Conservation (phyloP, 768 basidiomycete genomes). For the Suillus ampliporus region DNA sequence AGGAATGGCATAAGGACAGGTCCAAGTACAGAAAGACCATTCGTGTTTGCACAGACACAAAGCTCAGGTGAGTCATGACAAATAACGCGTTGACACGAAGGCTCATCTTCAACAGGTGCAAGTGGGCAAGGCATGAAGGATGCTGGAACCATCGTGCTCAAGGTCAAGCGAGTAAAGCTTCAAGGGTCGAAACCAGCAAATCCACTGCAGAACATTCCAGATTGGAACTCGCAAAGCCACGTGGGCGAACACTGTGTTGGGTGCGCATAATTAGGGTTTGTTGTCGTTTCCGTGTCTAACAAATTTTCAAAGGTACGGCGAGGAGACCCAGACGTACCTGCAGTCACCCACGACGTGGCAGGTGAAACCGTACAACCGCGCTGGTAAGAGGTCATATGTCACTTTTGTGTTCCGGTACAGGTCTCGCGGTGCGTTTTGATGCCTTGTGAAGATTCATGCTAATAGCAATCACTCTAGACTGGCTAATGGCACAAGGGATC, state of each 20-base stretch:
- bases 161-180: slow-evolving; percentile 46
- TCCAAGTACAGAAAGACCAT: slow-evolving; percentile 57
- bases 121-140: slow-evolving; percentile 39
- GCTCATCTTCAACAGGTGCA: slow-evolving; percentile 11
- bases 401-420: slow-evolving; percentile 74
- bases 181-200: slow-evolving; percentile 47
- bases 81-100: neutral
- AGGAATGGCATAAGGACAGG: slow-evolving; percentile 60
- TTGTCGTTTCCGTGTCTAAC: slow-evolving; percentile 13
- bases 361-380: slow-evolving; percentile 52
- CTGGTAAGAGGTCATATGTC: slow-evolving; percentile 52
- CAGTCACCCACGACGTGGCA: slow-evolving; percentile 61
- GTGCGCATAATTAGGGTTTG: slow-evolving; percentile 37
- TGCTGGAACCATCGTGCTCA: slow-evolving; percentile 57
- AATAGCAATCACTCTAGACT: slow-evolving; percentile 41
- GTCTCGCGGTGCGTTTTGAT: slow-evolving; percentile 47
- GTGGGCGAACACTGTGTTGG: slow-evolving; percentile 51
- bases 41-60: slow-evolving; percentile 55
- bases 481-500: slow-evolving; percentile 58
- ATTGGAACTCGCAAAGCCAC: slow-evolving; percentile 39
- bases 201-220: slow-evolving; percentile 45
- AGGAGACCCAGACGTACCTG: slow-evolving; percentile 41
- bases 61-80: slow-evolving; percentile 41
- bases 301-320: slow-evolving; percentile 52
- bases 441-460: neutral